Base-by-base conservation (phyloP, 345 rosid genomes). In the Salix dunnii region DNA sequence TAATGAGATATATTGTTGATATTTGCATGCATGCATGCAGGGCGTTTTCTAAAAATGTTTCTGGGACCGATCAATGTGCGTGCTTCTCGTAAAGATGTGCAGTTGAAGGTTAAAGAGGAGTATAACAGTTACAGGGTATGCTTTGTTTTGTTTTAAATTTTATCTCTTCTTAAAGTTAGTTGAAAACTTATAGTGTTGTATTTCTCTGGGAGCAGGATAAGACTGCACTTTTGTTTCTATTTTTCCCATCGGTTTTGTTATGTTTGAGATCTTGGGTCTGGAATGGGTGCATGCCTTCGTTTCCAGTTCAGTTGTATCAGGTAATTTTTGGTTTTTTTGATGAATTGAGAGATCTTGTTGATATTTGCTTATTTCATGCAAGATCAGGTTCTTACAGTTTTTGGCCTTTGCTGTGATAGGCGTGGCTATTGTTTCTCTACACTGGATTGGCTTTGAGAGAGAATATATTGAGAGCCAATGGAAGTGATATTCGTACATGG, bases 401-500 rank as follows among this genome's bases (percentile, higher is more conserved):
- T 43, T 60, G 38, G 60, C 63, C 20, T 73, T 9, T 81, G 40
- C 68, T 76, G 72, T 73, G 38, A 61, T 74, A 95, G 98, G 94
- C 91, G 31, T 95, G 99, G 98, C 88, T 96, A 38, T 82, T 94
- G 82, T 92, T 96, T 89, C 98, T 96, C 72, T 94, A 96, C 83
- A 91, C 97, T 46, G 98, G 97, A 35, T 89, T 96, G 95, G 94
- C 92, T 70, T 81, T 96, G 88, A 89, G 99, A 40, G 99, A 96
- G 81, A 96, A 96, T 79, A 91, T 94, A 76, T 82, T 96, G 77
- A 87, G 97, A 87, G 97, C 90, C 60, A 96, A 96, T 83, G 99
- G 99, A 79, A 96, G 99, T 53, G 99, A 92, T 79, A 96, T 96
- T 74, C 98, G 99, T 81, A 84, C 98, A 69, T 96, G 98, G 99